A percentile compares a stretch with the other conserved stretches of the same genome.
Evolutionary conservation across 768 basidiomycete species (phyloP).

Genomic region (Holtermanniella nyarrowii): DNA sequence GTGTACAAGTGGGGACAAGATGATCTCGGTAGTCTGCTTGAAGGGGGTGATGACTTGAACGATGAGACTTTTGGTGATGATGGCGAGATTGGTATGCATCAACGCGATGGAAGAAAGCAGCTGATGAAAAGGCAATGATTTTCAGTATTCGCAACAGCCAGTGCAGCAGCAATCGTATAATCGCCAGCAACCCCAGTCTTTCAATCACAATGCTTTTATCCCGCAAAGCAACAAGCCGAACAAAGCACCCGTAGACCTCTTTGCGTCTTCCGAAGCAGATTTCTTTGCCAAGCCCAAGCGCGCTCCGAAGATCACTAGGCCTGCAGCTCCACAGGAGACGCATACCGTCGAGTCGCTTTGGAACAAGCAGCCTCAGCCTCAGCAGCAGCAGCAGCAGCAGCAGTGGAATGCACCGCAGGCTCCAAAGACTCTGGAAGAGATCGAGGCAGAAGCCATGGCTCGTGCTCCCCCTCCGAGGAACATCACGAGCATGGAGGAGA

Average conservation of each 20-base stretch:
- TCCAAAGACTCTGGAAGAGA: constrained; percentile 10
- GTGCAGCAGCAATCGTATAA: constrained; percentile 2
- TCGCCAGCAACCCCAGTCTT: constrained; percentile 1
- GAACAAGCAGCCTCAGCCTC: background rate
- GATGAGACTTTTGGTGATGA: constrained; percentile 86
- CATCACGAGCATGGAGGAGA: constrained; percentile 41
- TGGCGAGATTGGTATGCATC: constrained; percentile 58
- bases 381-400: background rate
- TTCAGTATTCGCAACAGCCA: constrained; percentile 33
- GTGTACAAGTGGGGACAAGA: constrained; percentile 85
- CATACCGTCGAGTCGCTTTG: background rate
- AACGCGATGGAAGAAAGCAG: background rate
- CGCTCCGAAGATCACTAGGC: constrained; percentile 5
- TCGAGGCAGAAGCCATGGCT: constrained; percentile 13
- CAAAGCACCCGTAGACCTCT: constrained; percentile 26
- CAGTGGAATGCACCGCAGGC: background rate
- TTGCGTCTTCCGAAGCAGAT: constrained; percentile 39
- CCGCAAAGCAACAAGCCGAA: constrained; percentile 23
- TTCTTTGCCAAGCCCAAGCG: constrained; percentile 27
- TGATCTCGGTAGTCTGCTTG: constrained; percentile 72
- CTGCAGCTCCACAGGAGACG: background rate
- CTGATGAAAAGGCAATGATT: constrained; percentile 26
- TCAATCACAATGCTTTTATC: constrained; percentile 24
- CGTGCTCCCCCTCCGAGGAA: constrained; percentile 18
- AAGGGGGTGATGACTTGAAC: constrained; percentile 85